A percentile compares a stretch with the other conserved stretches of the same genome.
These are phyloP conservation scores for Cephaloascus fragrans DNA, from an alignment of 805 yeast genomes.

Conservation along the genomic window DNA sequence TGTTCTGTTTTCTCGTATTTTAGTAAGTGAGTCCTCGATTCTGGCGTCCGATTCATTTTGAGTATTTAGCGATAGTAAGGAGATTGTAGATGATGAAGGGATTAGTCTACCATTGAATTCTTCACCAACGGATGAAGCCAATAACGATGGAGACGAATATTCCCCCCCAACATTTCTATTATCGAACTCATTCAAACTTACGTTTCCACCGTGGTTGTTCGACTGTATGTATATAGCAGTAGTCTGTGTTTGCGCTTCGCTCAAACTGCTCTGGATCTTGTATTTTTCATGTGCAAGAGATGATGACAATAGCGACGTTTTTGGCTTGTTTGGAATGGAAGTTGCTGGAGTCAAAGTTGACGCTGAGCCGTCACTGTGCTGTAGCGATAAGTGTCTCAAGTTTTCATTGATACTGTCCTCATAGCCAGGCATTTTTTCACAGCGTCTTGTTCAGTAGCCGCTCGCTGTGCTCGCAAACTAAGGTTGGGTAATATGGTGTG, in stretches of 20 bases:
- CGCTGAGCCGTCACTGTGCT: not conserved
- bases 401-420: no score
- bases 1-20: not conserved
- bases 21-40: conserved; percentile 1
- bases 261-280: no score
- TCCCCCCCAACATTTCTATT: not conserved
- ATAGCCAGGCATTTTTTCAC: no score
- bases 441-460: no score
- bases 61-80: conserved; percentile 20
- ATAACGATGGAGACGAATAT: not conserved
- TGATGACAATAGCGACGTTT: conserved; percentile 1
- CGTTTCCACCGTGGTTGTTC: not conserved
- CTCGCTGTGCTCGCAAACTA: no score
- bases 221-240: not conserved
- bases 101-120: conserved; percentile 12
- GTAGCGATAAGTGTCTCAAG: not conserved
- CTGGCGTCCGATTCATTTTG: conserved; percentile 3
- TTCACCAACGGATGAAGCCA: not conserved
- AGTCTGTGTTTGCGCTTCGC: not conserved
- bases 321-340: not conserved
- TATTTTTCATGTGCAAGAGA: not conserved
- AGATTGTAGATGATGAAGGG: conserved; percentile 23
- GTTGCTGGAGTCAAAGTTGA: not conserved
- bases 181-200: not conserved
- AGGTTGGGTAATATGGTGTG: no score